Conservation (phyloP, 73 alveolate genomes). For the Tetrahymena thermophila region DNA sequence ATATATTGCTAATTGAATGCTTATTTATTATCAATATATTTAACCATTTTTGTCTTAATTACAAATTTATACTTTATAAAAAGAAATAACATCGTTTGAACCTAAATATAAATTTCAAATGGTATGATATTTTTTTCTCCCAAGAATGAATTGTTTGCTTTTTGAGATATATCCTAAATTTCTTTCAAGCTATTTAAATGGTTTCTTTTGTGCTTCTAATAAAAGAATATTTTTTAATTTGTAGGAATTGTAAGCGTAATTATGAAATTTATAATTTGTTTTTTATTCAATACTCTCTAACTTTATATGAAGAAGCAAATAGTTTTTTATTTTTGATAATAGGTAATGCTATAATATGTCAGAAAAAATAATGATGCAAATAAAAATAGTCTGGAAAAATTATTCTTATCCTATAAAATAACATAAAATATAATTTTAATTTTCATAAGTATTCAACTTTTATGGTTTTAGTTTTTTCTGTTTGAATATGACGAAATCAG, state of each 20-base stretch:
- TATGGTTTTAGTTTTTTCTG: background rate
- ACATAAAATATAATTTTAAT: background rate
- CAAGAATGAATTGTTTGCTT: background rate
- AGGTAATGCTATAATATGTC: background rate
- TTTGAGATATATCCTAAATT: background rate
- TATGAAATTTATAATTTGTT: background rate
- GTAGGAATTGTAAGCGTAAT: background rate
- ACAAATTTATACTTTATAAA: too few relatives aligned
- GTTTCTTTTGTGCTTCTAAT: background rate
- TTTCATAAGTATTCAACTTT: background rate
- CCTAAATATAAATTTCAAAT: background rate
- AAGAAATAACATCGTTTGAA: background rate
- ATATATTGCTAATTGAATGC: too few relatives aligned
- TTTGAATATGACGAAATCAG: background rate
- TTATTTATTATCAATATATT: too few relatives aligned
- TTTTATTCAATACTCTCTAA: background rate
- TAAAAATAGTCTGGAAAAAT: background rate
- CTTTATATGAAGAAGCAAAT: background rate
- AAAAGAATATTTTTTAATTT: background rate
- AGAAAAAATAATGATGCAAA: background rate
- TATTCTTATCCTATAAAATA: background rate
- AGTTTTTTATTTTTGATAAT: too few relatives aligned
- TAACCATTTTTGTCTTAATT: background rate
- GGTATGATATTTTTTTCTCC: background rate
- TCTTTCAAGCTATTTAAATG: background rate